Conservation (phyloP, 352 stramenopile genomes). For the Phytophthora ramorum region DNA sequence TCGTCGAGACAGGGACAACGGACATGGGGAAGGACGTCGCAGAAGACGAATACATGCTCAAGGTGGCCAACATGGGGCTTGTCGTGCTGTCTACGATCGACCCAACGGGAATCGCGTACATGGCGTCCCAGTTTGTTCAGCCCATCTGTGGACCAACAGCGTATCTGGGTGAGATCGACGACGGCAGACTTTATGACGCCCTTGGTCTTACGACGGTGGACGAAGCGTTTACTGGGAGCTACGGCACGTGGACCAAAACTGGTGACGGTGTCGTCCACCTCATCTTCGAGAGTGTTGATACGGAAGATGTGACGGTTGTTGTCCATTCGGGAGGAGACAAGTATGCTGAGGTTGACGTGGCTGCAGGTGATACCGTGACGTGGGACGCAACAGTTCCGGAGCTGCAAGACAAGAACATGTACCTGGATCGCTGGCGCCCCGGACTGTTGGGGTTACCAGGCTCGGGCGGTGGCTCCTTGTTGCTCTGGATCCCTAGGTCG, state of each 20-base stretch:
- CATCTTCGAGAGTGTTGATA: constrained; percentile 29
- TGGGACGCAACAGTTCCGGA: constrained; percentile 28
- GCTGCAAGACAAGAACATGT: constrained; percentile 30
- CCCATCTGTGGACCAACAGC: constrained; percentile 41
- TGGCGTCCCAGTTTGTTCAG: constrained; percentile 46
- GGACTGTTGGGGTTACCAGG: constrained; percentile 22
- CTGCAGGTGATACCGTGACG: constrained; percentile 20
- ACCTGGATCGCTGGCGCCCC: constrained; percentile 29
- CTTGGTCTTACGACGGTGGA: constrained; percentile 28
- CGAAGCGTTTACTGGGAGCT: constrained; percentile 35
- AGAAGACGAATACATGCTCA: constrained; percentile 42
- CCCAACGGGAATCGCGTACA: constrained; percentile 42
- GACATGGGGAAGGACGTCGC: constrained; percentile 27
- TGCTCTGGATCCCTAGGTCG: constrained; percentile 49
- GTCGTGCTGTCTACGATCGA: constrained; percentile 43
- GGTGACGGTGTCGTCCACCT: constrained; percentile 35
- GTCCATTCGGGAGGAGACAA: constrained; percentile 30
- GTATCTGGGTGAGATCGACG: constrained; percentile 39
- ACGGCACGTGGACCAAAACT: constrained; percentile 35
- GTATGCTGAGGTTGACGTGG: constrained; percentile 24
- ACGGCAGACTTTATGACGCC: constrained; percentile 29
- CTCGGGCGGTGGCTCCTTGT: constrained; percentile 23
- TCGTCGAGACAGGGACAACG: constrained; percentile 20
- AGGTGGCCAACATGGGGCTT: constrained; percentile 40
- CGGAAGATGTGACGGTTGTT: constrained; percentile 27